Evolutionary conservation across 2,329 filamentous ascomycete genomes (phyloP).

Genomic region (Pseudovirgaria hyperparasitica): DNA sequence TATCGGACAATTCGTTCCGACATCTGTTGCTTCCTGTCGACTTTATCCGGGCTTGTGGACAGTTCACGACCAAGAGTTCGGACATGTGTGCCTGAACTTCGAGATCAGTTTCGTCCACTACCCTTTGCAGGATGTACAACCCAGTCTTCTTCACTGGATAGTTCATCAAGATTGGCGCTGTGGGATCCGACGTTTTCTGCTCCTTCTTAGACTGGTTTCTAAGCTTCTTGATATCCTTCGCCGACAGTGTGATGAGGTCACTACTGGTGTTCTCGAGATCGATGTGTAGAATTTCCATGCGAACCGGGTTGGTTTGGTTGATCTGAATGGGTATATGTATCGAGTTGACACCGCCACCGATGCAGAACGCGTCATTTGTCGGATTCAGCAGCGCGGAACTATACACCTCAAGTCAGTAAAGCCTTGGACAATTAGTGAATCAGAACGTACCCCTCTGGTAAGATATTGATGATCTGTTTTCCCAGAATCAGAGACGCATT

Average conservation of each 20-base stretch:
- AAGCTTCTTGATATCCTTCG: constrained; percentile 62
- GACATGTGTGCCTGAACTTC: constrained; percentile 68
- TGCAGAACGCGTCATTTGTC: constrained; percentile 65
- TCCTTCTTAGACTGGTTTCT: constrained; percentile 56
- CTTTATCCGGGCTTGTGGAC: constrained; percentile 66
- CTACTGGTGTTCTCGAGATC: constrained; percentile 72
- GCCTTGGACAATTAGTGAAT: constrained; percentile 2
- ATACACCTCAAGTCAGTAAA: constrained; percentile 8
- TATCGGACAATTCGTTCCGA: constrained; percentile 73
- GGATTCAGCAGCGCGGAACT: constrained; percentile 82
- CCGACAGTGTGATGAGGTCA: constrained; percentile 65
- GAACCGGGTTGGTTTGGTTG: constrained; percentile 81
- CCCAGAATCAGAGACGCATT: constrained; percentile 90
- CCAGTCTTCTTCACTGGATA: constrained; percentile 75
- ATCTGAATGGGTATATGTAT: constrained; percentile 73
- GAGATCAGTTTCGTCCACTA: constrained; percentile 86
- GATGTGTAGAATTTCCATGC: constrained; percentile 77
- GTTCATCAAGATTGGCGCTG: constrained; percentile 53
- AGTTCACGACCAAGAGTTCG: constrained; percentile 74
- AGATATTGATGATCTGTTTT: constrained; percentile 93
- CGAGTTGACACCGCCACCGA: constrained; percentile 49
- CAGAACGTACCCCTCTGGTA: constrained; percentile 69
- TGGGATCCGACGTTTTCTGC: constrained; percentile 33
- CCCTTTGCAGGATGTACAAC: constrained; percentile 71
- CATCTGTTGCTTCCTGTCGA: constrained; percentile 58